phyloP scores from a whole-genome alignment of 148 eudicot species.

The Rhododendron williamsianum region DNA sequence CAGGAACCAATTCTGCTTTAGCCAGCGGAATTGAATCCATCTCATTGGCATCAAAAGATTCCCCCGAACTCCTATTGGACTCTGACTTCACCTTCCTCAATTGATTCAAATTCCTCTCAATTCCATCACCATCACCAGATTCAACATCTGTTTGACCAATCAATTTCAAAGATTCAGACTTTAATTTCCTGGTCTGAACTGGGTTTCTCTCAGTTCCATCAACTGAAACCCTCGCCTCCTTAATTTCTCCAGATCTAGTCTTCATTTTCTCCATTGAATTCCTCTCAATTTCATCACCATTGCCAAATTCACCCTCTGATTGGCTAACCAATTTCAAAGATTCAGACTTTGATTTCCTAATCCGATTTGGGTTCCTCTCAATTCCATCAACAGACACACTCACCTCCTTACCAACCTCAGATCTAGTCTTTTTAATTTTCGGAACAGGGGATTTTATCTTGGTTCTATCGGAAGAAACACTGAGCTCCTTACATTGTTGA shows the following conservation, averaged over 20 bases:
- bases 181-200: neutral
- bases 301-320: neutral
- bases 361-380: conserved; percentile 22
- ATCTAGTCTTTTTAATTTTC: conserved; percentile 20
- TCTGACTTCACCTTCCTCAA: conserved; percentile 3
- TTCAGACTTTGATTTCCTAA: conserved; percentile 11
- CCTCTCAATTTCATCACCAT: conserved; percentile 13
- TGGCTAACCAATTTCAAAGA: conserved; percentile 5
- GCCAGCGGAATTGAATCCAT: conserved; percentile 11
- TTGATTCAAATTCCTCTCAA: neutral
- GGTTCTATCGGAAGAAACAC: conserved; percentile 14
- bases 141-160: neutral
- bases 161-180: neutral
- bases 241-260: neutral
- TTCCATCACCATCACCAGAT: neutral
- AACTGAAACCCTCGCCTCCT: neutral
- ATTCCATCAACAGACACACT: conserved; percentile 14
- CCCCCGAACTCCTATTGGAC: neutral
- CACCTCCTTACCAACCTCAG: conserved; percentile 13
- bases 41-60: conserved; percentile 14
- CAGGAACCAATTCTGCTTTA: conserved; percentile 8
- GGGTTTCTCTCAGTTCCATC: neutral
- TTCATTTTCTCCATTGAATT: conserved; percentile 9
- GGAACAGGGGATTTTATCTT: conserved; percentile 16
- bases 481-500: conserved; percentile 16